A percentile compares a stretch with the other conserved stretches of the same genome.
phyloP scores from a whole-genome alignment of 495 filamentous ascomycete species.

The Cladorrhinum samala region DNA sequence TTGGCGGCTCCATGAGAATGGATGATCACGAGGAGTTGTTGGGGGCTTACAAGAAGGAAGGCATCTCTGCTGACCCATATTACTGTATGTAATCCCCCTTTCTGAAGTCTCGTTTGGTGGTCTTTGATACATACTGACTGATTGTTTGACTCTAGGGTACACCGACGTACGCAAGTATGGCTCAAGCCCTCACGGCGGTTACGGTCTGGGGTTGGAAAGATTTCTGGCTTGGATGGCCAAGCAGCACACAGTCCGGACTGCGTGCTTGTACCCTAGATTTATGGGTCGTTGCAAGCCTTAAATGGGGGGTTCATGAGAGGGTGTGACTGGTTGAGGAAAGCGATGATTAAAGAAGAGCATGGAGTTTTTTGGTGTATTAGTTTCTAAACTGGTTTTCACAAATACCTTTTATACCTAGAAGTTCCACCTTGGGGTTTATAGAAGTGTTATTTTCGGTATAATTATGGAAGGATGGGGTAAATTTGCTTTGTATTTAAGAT shows the following conservation, averaged over 20 bases:
- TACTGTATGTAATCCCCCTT: conserved; percentile 53
- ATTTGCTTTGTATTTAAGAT: too few relatives aligned
- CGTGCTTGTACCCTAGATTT: conserved; percentile 87
- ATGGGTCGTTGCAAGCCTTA: conserved; percentile 90
- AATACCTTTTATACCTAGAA: too few relatives aligned
- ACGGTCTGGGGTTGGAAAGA: conserved; percentile 89
- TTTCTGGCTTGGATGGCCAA: conserved; percentile 96
- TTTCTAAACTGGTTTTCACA: too few relatives aligned
- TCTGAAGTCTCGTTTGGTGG: background rate
- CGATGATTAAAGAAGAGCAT: too few relatives aligned
- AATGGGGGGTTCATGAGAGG: too few relatives aligned
- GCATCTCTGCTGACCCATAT: conserved; percentile 78
- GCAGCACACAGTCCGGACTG: conserved; percentile 84
- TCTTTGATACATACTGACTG: background rate
- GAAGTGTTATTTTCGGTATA: too few relatives aligned
- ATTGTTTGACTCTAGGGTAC: conserved; percentile 49
- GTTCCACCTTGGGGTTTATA: too few relatives aligned
- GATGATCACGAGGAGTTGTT: conserved; percentile 88
- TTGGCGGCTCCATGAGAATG: conserved; percentile 96
- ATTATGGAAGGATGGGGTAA: too few relatives aligned
- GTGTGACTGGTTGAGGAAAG: too few relatives aligned
- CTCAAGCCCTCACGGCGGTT: conserved; percentile 89
- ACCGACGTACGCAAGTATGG: conserved; percentile 98
- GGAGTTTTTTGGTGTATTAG: too few relatives aligned
- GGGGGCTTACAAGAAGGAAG: conserved; percentile 78